Conservation (phyloP, 495 filamentous ascomycete genomes). For the Cercophora samala region DNA sequence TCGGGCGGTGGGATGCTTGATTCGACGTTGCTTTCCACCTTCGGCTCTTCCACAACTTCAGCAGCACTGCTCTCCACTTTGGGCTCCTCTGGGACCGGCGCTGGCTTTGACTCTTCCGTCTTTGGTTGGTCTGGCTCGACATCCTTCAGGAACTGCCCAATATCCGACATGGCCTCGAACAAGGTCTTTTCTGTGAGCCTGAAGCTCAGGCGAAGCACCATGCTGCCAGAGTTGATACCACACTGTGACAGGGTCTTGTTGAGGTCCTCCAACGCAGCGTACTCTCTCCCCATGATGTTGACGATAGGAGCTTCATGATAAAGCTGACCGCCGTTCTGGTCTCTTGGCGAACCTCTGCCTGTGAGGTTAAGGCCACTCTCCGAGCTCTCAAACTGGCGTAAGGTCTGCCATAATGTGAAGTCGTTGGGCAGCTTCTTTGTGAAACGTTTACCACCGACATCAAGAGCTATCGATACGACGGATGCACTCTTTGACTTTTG, state of each 20-base stretch:
- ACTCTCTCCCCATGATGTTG: constrained; percentile 72
- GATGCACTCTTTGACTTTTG: constrained; percentile 75
- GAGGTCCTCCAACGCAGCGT: constrained; percentile 71
- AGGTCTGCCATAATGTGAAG: constrained; percentile 78
- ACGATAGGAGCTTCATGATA: constrained; percentile 85
- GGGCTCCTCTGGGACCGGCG: constrained; percentile 21
- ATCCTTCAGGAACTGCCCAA: constrained; percentile 63
- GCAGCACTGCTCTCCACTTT: constrained; percentile 20
- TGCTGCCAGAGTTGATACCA: constrained; percentile 78
- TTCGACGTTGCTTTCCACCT: not conserved
- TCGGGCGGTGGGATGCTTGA: not conserved
- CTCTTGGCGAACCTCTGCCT: constrained; percentile 64
- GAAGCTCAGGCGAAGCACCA: constrained; percentile 74
- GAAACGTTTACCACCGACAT: constrained; percentile 70
- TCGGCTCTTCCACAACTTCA: constrained; percentile 12
- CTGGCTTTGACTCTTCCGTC: constrained; percentile 15
- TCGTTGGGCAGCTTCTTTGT: constrained; percentile 79
- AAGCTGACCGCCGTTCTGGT: constrained; percentile 63
- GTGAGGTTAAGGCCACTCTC: constrained; percentile 71
- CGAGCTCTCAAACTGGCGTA: constrained; percentile 81
- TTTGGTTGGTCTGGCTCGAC: constrained; percentile 31
- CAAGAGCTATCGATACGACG: constrained; percentile 78
- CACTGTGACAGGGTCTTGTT: constrained; percentile 85
- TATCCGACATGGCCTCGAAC: constrained; percentile 80
- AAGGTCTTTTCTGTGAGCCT: constrained; percentile 70